Base-by-base conservation (phyloP, 1,284 basidiomycete genomes). In the Cutaneotrichosporon cavernicola region DNA sequence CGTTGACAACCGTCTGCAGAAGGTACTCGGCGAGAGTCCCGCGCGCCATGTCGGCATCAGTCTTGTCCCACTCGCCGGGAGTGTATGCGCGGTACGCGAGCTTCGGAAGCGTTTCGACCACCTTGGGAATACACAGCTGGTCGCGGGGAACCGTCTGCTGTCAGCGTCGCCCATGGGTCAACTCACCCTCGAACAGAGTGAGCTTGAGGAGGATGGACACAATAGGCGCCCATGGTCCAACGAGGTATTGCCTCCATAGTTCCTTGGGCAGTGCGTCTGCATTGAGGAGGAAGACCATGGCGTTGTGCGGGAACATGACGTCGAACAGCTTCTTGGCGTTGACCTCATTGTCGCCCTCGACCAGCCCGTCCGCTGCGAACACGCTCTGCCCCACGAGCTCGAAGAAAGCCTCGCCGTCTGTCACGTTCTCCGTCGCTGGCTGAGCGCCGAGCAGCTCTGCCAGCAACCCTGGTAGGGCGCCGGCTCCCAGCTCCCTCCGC, bases 321-420 rank as follows among this genome's bases (percentile, higher is more conserved):
- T 14, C 36, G 55, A 36, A 56, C 21, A 56, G 55, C 21, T 34
- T 34, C 16, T 56, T 40, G 2, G 38, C 22, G 21, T 56, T 56
- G 2, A 36, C 36, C 36, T 40, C 55, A 21, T 56, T 26, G 34
- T 56, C 38, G 1, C 55, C 38, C 21, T 40, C 55, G 5, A 56
- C 14, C 13, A 56, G 22, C 5, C 55, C 55, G 38, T 38, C 36
- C 9, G 26, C 55, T 8, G 55, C 26, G 13, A 21, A 22, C 4
- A 56, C 55, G 26, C 18, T 13, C 34, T 56, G 55, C 5, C 34
- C 55, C 14, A 56, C 36, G 21, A 53, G 51, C 31, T 56, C 38
- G 55, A 56, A 56, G 55, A 40, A 56, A n/a, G 55, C 38, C n/a
- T 32, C 55, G 22, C n/a, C 21, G 38, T 40, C 55, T 9, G 14